phyloP scores from a whole-genome alignment of 2,329 filamentous ascomycete species.

The Aspergillus glaucus region DNA sequence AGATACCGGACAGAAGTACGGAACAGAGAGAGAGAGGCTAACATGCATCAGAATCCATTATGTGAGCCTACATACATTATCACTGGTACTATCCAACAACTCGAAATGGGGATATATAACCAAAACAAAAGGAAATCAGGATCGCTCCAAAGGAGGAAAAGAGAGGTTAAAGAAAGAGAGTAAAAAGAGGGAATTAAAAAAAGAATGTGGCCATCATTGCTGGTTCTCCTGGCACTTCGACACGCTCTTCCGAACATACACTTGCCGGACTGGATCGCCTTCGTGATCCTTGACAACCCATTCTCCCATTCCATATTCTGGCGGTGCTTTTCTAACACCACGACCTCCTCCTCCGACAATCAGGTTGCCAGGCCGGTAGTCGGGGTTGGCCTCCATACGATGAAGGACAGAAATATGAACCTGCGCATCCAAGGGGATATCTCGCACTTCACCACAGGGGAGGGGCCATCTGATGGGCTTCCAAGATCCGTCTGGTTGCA shows the following conservation, averaged over 20 bases:
- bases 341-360: slow-evolving; percentile 74
- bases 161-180: not conserved
- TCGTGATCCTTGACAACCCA: slow-evolving; percentile 62
- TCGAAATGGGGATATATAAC: not conserved
- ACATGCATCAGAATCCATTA: not conserved
- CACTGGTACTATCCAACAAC: not conserved
- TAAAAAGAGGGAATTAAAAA: not conserved
- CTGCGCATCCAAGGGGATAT: slow-evolving; percentile 63
- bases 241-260: slow-evolving; percentile 49
- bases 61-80: not conserved
- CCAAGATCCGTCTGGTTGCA: slow-evolving; percentile 67
- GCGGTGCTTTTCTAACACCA: slow-evolving; percentile 57
- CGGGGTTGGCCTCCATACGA: slow-evolving; percentile 58
- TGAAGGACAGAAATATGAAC: slow-evolving; percentile 70
- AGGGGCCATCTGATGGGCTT: slow-evolving; percentile 74
- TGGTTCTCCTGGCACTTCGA: slow-evolving; percentile 23
- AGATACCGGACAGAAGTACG: not conserved
- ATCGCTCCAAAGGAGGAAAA: not conserved
- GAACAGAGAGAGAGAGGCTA: not conserved
- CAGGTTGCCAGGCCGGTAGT: slow-evolving; percentile 70
- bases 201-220: not conserved
- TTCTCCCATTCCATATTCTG: slow-evolving; percentile 60
- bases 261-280: slow-evolving; percentile 63
- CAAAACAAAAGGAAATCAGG: not conserved
- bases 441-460: slow-evolving; percentile 69